Percentiles rank a stretch among this genome's conserved stretches.
phyloP scores from a whole-genome alignment of 768 basidiomycete genomes.

The Butyriboletus loyo region DNA sequence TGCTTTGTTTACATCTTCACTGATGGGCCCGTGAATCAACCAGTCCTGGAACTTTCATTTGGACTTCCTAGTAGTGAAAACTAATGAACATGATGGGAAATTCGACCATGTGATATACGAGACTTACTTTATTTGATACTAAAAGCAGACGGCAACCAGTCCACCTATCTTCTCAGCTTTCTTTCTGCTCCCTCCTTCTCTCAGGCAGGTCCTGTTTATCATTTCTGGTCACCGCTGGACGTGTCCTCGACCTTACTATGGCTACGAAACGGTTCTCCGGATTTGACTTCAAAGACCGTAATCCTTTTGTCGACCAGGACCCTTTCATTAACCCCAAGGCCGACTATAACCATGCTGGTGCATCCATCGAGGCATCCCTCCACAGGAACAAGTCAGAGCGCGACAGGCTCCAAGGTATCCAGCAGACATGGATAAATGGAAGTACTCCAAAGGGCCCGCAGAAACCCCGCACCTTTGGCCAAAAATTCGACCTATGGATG shows the following conservation, averaged over 20 bases:
- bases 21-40: not conserved
- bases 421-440: conserved; percentile 50
- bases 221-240: conserved; percentile 14
- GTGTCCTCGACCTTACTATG: conserved; percentile 24
- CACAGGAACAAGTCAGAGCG: conserved; percentile 88
- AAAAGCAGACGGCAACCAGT: conserved; percentile 3
- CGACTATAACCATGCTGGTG: conserved; percentile 28
- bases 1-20: not conserved
- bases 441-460: conserved; percentile 29
- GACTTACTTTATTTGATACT: not conserved
- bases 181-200: conserved; percentile 9
- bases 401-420: conserved; percentile 78
- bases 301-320: conserved; percentile 48
- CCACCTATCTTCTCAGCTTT: not conserved
- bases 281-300: conserved; percentile 67
- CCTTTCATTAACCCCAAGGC: conserved; percentile 38
- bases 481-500: conserved; percentile 77
- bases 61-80: too few relatives aligned
- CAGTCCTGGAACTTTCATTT: not conserved
- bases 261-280: conserved; percentile 51
- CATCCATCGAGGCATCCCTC: conserved; percentile 43
- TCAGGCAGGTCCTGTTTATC: conserved; percentile 30
- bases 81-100: too few relatives aligned
- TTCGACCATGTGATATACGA: conserved; percentile 4
- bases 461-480: conserved; percentile 38